Evolutionary conservation across 495 filamentous ascomycete species (phyloP).

Genomic region (Aspergillus sparsus): DNA sequence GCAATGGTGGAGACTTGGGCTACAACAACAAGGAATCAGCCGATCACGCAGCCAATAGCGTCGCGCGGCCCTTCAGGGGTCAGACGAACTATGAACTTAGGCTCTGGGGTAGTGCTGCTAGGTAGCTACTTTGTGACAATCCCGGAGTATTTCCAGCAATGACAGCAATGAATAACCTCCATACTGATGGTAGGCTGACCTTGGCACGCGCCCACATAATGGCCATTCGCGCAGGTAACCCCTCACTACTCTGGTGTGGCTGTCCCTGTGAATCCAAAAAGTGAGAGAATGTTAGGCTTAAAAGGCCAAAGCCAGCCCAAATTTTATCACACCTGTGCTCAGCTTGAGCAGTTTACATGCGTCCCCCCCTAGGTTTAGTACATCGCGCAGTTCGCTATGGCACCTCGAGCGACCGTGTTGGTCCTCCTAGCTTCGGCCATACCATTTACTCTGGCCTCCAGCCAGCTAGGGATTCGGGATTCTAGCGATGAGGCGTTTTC

Average conservation of each 20-base stretch:
- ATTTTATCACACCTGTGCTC: too few species aligned
- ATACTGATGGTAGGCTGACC: neutral
- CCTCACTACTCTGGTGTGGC: neutral
- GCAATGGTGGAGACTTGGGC: neutral
- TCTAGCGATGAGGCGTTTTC: conserved; percentile 29
- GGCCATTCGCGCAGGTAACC: neutral
- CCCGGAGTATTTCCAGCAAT: conserved; percentile 3
- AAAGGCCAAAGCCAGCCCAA: too few species aligned
- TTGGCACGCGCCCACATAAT: neutral
- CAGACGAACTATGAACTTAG: neutral
- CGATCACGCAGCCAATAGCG: neutral
- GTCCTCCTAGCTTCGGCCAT: conserved; percentile 1
- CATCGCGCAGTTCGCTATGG: neutral
- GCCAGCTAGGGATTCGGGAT: conserved; percentile 3
- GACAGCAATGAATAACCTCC: neutral
- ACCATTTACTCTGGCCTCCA: conserved; percentile 6
- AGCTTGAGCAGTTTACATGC: neutral
- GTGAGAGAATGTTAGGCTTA: neutral
- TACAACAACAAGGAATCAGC: neutral
- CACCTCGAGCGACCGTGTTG: neutral
- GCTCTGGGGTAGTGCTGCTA: neutral
- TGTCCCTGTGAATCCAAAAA: neutral
- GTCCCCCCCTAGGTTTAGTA: neutral
- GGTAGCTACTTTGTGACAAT: neutral
- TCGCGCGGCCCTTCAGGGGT: neutral